Base-by-base conservation (phyloP, 495 filamentous ascomycete genomes). In the Aspergillus biplanus region DNA sequence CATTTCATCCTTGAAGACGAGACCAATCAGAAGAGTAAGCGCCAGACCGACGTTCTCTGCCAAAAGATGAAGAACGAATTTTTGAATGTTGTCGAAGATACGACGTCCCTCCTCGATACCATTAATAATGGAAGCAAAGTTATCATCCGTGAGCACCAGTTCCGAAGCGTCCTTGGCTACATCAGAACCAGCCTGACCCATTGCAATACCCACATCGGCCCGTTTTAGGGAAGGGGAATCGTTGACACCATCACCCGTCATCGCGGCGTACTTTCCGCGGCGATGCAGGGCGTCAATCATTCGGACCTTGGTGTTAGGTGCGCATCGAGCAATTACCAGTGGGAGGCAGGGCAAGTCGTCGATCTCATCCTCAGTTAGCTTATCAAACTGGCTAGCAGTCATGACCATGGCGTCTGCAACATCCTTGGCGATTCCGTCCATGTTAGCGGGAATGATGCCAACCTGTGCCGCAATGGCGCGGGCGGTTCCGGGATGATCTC, bases 201-300 rank as follows among this genome's bases (percentile, higher is more conserved):
- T 92, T 7, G 91, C 90, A 70, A 96, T 93, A 66, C 92, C 92
- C 39, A 95, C 85, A 73, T 96, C 91, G 16, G 92, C 90, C 33
- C 86, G 83, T 71, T 91, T 92, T 27, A 96, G 78, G 1, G 90
- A 90, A 2, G 92, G 91, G 5, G 90, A 88, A 73, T 95, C 92
- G 70, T 96, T 96, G 58, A 95, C 91, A 61, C 92, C 92, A 61
- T 95, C 92, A 70, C 92, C 92, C n/a, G 92, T 93, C 83, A 96
- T 92, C 34, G 89, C 91, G n/a, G 85, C 88, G 64, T 90, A 88
- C 32, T 75, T 69, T 35, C 84, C 83, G 52, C 88, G 77, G 48
- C 88, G 83, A 61, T 91, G 89, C 58, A 93, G 72, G 5, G 89
- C 88, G 54, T 91, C 86, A 34, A 95, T 89, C 86, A 93, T 91